A percentile compares a stretch with the other conserved stretches of the same genome.
Conservation (phyloP, 306 rosid species). For the Senna tora region DNA sequence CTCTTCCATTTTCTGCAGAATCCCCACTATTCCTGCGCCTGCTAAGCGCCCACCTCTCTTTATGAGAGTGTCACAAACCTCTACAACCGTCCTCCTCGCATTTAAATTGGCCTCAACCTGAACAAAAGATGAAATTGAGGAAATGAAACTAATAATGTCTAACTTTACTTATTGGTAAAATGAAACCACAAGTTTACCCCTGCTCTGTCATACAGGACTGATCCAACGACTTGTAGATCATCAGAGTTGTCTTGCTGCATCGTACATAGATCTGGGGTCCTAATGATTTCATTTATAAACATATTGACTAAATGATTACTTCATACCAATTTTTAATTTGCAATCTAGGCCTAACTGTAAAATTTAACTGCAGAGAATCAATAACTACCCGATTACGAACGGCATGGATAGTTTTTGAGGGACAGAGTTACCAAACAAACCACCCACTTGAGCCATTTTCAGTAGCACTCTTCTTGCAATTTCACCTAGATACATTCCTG, state of each 20-base stretch:
- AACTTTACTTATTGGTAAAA: not conserved
- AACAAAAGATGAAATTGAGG: slow-evolving; percentile 9
- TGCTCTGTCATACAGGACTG: slow-evolving; percentile 61
- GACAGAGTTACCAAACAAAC: slow-evolving; percentile 63
- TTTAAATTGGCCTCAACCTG: slow-evolving; percentile 69
- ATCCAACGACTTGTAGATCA: slow-evolving; percentile 74
- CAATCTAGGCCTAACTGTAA: not conserved
- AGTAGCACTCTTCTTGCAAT: slow-evolving; percentile 76
- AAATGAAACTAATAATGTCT: not conserved
- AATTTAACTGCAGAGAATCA: slow-evolving; percentile 5
- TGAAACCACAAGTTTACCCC: slow-evolving; percentile 58
- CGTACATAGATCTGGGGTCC: slow-evolving; percentile 83
- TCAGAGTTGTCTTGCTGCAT: slow-evolving; percentile 83
- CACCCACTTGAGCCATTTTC: slow-evolving; percentile 63
- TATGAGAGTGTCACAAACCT: slow-evolving; percentile 82
- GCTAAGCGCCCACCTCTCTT: slow-evolving; percentile 92
- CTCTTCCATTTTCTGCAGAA: slow-evolving; percentile 85
- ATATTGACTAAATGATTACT: not conserved
- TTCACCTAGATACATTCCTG: slow-evolving; percentile 98
- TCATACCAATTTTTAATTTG: slow-evolving; percentile 4
- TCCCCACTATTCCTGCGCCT: slow-evolving; percentile 94
- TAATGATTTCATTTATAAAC: slow-evolving; percentile 35
- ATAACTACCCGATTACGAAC: slow-evolving; percentile 61
- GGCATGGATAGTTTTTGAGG: slow-evolving; percentile 67
- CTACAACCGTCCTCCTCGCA: slow-evolving; percentile 70